Base-by-base conservation (phyloP, 768 basidiomycete genomes). In the Neoboletus subvelutipes region DNA sequence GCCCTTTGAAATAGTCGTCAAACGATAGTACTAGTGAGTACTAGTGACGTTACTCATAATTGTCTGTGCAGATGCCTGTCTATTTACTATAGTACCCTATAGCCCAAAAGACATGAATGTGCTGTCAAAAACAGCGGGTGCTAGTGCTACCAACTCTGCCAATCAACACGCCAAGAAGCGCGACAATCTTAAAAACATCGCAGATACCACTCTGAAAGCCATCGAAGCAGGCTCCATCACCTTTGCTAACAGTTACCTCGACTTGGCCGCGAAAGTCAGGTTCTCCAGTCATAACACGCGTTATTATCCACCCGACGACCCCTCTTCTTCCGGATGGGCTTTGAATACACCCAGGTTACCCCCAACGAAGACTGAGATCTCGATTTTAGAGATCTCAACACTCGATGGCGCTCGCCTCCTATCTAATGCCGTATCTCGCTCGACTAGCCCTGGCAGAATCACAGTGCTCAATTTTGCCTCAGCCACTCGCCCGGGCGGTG, bases 381-480 rank as follows among this genome's bases (percentile, higher is more conserved):
- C 80, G 11, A 68, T 88, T 41, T 70, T 83, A 10, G 83, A 88
- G 65, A 79, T 83, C 8, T 84, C 87, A 12, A 87, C 88, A 0
- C 76, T 88, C 24, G 80, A 82, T 28, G 87, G 83, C 18, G 82
- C 84, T 15, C 78, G 80, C n/a, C 64, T 73, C 53, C 75, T 72
- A 41, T 64, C 70, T 58, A 51, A 71, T 56, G 50, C 45, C 24
- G 41, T 55, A 45, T 56, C 63, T 34, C 54, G 54, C 47, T 54
- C 55, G 45, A 50, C 55, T 26, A 58, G 52, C 41, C 45, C 34
- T 31, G 64, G 65, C 53, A 77, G 53, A 74, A 71, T 89, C 12
- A 88, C 87, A 20, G 71, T 91, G 17, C 80, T 92, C 29, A 91
- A 86, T 67, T 91, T 91, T 64, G 89, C 89, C 2, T 87, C 86